A percentile compares a stretch with the other conserved stretches of the same genome.
These are phyloP conservation scores for Berkeleyomyces rouxiae DNA, from an alignment of 2,329 filamentous ascomycete species.

Conservation along the genomic window DNA sequence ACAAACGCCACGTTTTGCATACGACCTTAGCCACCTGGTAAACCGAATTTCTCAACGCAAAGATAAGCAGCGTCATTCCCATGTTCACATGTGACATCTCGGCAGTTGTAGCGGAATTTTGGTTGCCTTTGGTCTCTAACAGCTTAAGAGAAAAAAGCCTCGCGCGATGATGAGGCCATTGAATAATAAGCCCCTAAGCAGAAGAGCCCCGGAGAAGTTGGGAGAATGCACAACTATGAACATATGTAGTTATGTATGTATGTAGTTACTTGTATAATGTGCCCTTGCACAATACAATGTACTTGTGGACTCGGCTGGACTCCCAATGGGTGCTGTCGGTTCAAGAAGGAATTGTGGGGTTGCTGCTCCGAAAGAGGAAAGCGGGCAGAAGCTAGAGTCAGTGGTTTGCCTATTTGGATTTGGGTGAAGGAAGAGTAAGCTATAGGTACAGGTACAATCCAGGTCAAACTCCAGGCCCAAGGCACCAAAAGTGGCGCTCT, in stretches of 20 bases:
- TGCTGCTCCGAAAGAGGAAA: not conserved
- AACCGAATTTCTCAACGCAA: not conserved
- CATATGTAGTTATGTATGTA: too few species aligned
- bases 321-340: not conserved
- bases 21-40: not conserved
- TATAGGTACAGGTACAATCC: not conserved
- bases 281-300: not conserved
- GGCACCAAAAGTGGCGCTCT: not conserved
- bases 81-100: not conserved
- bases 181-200: too few species aligned
- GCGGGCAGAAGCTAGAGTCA: not conserved
- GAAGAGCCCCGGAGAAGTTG: too few species aligned
- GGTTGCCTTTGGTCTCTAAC: not conserved
- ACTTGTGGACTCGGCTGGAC: not conserved
- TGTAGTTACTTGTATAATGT: too few species aligned
- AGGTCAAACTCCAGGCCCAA: too few species aligned
- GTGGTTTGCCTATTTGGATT: not conserved
- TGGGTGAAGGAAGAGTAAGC: conserved; percentile 1
- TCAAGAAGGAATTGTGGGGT: not conserved
- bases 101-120: not conserved
- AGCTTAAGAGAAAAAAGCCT: too few species aligned
- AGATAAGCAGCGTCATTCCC: not conserved
- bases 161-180: too few species aligned
- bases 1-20: not conserved
- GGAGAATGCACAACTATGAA: too few species aligned